These are phyloP conservation scores for Nannochloris sp. DNA, from an alignment of 139 green algal genomes.

Conservation along the genomic window DNA sequence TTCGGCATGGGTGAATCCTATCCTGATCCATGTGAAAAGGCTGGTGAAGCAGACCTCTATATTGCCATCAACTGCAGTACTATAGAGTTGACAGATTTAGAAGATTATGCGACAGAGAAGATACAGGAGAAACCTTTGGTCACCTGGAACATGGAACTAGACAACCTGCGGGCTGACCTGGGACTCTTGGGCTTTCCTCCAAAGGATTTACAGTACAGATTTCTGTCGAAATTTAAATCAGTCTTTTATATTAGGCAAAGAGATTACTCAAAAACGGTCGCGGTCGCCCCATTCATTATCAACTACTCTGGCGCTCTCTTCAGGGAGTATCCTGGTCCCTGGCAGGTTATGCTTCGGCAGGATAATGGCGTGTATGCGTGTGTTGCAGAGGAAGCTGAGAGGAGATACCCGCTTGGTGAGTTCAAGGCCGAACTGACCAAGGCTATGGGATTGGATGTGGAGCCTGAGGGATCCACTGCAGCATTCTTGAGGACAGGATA, in stretches of 20 bases:
- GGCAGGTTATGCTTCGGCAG: conserved; percentile 88
- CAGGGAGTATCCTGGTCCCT: conserved; percentile 82
- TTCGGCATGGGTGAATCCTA: background rate
- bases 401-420: conserved; percentile 67
- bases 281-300: conserved; percentile 76
- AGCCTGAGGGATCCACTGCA: conserved; percentile 61
- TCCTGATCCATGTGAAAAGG: conserved; percentile 17
- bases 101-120: conserved; percentile 48
- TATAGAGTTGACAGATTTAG: conserved; percentile 65
- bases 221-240: conserved; percentile 66
- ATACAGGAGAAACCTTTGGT: conserved; percentile 43
- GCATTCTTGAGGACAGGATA: conserved; percentile 69
- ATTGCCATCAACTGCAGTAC: conserved; percentile 79
- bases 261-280: conserved; percentile 53
- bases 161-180: conserved; percentile 84
- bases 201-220: conserved; percentile 75
- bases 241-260: conserved; percentile 79
- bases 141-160: conserved; percentile 93
- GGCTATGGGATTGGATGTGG: conserved; percentile 80
- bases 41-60: conserved; percentile 67
- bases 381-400: conserved; percentile 47
- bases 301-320: conserved; percentile 88
- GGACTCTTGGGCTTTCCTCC: conserved; percentile 74
- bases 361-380: conserved; percentile 75
- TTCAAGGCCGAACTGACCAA: conserved; percentile 75